phyloP scores from a whole-genome alignment of 768 basidiomycete genomes.

The Collybia nuda region DNA sequence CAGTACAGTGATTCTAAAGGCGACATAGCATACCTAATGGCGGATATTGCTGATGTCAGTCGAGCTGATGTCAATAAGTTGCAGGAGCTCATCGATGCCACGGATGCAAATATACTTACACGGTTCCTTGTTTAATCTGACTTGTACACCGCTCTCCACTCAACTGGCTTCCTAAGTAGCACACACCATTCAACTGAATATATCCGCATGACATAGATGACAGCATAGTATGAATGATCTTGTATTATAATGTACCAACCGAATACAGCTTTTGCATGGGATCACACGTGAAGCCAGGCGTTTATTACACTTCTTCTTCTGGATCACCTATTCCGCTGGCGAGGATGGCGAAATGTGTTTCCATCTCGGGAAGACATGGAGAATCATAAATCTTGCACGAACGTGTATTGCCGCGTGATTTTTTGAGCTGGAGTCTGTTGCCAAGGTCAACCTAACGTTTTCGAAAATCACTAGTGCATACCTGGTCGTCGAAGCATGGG shows the following conservation, averaged over 20 bases:
- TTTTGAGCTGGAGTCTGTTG: constrained; percentile 82
- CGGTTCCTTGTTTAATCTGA: constrained; percentile 54
- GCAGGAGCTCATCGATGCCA: constrained; percentile 74
- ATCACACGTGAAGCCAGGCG: not conserved
- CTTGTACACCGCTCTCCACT: constrained; percentile 36
- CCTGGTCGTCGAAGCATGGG: constrained; percentile 98
- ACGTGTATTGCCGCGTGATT: constrained; percentile 87
- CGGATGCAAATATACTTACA: constrained; percentile 87
- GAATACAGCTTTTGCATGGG: not conserved
- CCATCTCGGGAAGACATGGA: constrained; percentile 95
- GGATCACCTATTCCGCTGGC: constrained; percentile 92
- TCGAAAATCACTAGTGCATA: constrained; percentile 27
- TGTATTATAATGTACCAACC: not conserved
- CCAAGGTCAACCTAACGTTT: constrained; percentile 1
- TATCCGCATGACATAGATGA: constrained; percentile 21
- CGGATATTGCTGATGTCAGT: constrained; percentile 92
- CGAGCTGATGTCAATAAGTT: constrained; percentile 75
- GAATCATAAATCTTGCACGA: constrained; percentile 98
- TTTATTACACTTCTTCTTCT: constrained; percentile 70
- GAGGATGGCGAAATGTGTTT: constrained; percentile 93
- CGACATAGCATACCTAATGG: constrained; percentile 93
- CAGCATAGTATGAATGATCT: constrained; percentile 8
- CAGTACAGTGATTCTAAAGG: constrained; percentile 98
- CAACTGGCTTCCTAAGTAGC: constrained; percentile 43
- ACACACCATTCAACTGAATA: constrained; percentile 10